phyloP scores from a whole-genome alignment of 306 rosid genomes.

The Ziziphus jujuba region DNA sequence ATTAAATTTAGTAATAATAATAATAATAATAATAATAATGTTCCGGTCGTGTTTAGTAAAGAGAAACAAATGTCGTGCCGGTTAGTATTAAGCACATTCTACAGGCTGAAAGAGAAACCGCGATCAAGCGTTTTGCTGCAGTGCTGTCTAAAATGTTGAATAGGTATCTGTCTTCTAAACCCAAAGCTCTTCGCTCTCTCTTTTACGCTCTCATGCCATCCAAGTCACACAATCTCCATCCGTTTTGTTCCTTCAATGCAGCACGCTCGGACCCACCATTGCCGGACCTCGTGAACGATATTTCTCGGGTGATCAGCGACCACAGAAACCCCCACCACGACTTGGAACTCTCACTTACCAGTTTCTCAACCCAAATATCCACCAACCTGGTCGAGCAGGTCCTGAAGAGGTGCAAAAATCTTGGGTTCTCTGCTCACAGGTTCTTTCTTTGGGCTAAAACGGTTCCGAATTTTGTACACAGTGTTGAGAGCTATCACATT shows the following conservation, averaged over 20 bases:
- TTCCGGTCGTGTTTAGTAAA: no score
- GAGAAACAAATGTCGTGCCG: no score
- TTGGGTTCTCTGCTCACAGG: slow-evolving; percentile 77
- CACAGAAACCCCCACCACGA: slow-evolving; percentile 78
- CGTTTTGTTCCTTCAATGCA: slow-evolving; percentile 26
- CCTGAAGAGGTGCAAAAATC: slow-evolving; percentile 76
- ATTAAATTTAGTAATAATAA: no score
- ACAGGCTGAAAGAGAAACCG: no score
- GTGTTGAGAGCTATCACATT: slow-evolving; percentile 59
- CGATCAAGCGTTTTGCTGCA: not conserved
- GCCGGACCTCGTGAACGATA: slow-evolving; percentile 64
- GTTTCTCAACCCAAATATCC: slow-evolving; percentile 62
- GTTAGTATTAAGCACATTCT: no score
- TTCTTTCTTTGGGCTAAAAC: slow-evolving; percentile 89
- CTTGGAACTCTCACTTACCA: slow-evolving; percentile 54
- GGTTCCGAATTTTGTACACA: slow-evolving; percentile 68
- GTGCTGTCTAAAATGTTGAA: slow-evolving; percentile 39
- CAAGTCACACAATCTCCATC: slow-evolving; percentile 21
- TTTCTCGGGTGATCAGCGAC: slow-evolving; percentile 83
- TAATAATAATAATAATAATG: no score
- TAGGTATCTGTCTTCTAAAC: slow-evolving; percentile 31
- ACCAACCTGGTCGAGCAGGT: slow-evolving; percentile 73
- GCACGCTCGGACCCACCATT: slow-evolving; percentile 28
- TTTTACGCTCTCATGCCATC: slow-evolving; percentile 26
- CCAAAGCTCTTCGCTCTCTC: slow-evolving; percentile 31